Evolutionary conservation across 2,329 filamentous ascomycete genomes (phyloP), one percentile per base, ranked within the genome.

Genomic region (Colletotrichum endophyticum): DNA sequence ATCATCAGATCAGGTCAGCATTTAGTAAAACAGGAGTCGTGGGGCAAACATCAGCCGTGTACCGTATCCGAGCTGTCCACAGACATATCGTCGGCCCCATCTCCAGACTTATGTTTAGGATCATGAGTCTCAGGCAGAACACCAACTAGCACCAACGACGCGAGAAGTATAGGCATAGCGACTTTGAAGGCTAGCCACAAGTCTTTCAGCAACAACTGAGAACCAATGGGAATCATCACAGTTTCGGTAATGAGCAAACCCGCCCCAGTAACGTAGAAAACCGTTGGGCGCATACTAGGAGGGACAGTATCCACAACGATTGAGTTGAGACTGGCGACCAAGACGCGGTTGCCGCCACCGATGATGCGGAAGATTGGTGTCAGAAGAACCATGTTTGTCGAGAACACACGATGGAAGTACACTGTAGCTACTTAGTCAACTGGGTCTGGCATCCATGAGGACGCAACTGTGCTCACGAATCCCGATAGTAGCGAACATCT

Each of bases 131-230:
- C 56, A 22, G 66, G 66, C 16, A 61, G 22, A 27, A 56, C 53
- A 13, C 32, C 32, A 8, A 30, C 25, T 15, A 61, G 16, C 53
- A 44, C 53, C 32, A 69, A 28, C n/a, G 66, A 39, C 13, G 27
- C 9, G 4, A 61, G 13, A 7, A 59, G 11, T 9, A 61, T 27
- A 13, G 66, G 32, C 13, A 36, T 56, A 6, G 66, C n/a, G 15
- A 61, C 22, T 25, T 69, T 69, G 53, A 69, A 61, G 15, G 66
- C 53, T 8, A 69, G 11, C 66, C 53, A 69, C 9, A 69, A 56
- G 53, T 68, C 66, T 22, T 56, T 57, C 27, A 68, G n/a, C 7
- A 57, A 15, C 3, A 69, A 34, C 53, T 32, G 56, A 19, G 66
- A 39, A 3, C 66, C 66, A 7, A 69, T 3, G 8, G 66, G 66